phyloP scores from a whole-genome alignment of 306 rosid species.

The Malus asiatica region DNA sequence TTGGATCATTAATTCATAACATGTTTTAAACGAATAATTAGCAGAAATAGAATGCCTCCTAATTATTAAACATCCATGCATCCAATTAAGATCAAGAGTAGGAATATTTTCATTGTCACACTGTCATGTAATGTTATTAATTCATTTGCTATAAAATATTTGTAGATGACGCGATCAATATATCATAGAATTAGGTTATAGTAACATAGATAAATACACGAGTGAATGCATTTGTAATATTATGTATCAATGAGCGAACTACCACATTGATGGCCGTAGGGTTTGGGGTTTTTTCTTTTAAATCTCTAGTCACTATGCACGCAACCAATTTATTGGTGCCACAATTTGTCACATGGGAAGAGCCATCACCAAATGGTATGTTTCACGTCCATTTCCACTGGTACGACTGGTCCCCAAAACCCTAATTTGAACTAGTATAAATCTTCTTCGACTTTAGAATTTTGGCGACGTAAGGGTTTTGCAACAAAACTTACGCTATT shows the following conservation, averaged over 20 bases:
- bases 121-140: too few species aligned
- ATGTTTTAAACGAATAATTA: too few species aligned
- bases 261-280: background rate
- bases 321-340: constrained; percentile 3
- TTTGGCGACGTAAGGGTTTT: background rate
- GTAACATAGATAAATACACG: too few species aligned
- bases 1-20: background rate
- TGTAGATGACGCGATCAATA: too few species aligned
- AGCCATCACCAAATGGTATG: background rate
- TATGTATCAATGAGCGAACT: background rate
- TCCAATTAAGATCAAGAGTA: background rate
- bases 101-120: too few species aligned
- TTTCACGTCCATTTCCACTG: background rate
- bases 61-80: background rate
- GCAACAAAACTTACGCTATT: background rate
- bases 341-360: background rate
- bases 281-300: background rate
- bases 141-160: too few species aligned
- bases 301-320: background rate
- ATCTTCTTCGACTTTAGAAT: background rate
- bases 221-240: background rate
- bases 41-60: too few species aligned
- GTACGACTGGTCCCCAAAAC: background rate
- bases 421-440: background rate
- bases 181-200: too few species aligned